Evolutionary conservation across 2,329 filamentous ascomycete genomes (phyloP).

Genomic region (Talaromyces amestolkiae): DNA sequence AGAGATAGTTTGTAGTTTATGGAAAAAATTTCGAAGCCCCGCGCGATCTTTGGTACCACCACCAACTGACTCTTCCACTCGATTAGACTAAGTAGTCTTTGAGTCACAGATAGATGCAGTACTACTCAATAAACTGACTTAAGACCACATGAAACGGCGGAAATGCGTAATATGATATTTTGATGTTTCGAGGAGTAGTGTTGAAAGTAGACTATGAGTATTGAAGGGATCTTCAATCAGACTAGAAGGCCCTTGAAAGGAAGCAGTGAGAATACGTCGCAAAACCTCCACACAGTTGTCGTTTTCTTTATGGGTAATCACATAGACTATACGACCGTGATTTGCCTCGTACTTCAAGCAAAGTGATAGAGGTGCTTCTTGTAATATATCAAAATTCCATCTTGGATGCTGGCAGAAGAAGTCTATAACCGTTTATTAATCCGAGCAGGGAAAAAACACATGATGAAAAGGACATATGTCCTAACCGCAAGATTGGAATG

Average conservation of each 20-base stretch:
- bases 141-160: background rate
- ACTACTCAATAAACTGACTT: background rate
- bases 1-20: slow-evolving; percentile 31
- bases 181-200: background rate
- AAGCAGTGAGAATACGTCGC: background rate
- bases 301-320: background rate
- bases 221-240: background rate
- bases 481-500: background rate
- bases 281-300: background rate
- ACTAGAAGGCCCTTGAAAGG: background rate
- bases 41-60: slow-evolving; percentile 24
- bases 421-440: background rate
- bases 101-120: background rate
- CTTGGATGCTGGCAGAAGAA: background rate
- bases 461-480: background rate
- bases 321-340: background rate
- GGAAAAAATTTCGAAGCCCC: slow-evolving; percentile 27
- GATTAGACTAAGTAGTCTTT: slow-evolving; percentile 19
- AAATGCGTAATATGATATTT: slow-evolving; percentile 1
- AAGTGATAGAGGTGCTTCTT: background rate
- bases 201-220: background rate
- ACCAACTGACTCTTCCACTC: slow-evolving; percentile 25
- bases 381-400: background rate
- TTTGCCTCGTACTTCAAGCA: background rate
- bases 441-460: background rate